phyloP scores from a whole-genome alignment of 768 basidiomycete genomes.

The Piloderma croceum region DNA sequence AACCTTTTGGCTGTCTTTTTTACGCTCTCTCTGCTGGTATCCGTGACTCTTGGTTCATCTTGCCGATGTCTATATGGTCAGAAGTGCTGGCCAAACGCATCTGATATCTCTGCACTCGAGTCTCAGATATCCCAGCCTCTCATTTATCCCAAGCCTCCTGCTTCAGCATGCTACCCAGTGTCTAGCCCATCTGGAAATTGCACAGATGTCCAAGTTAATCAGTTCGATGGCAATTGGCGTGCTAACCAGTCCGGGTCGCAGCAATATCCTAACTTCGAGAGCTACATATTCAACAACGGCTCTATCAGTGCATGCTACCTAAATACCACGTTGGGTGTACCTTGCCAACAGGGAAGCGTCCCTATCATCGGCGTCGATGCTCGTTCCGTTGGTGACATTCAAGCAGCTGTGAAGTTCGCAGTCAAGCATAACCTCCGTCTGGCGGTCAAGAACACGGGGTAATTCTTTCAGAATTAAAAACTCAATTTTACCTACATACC shows the following conservation, averaged over 20 bases:
- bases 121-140: constrained; percentile 39
- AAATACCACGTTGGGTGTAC: constrained; percentile 33
- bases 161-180: too few species aligned
- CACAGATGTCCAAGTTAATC: constrained; percentile 23
- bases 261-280: constrained; percentile 30
- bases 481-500: too few species aligned
- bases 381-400: constrained; percentile 31
- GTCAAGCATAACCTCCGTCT: too few species aligned
- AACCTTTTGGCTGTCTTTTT: too few species aligned
- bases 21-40: too few species aligned
- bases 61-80: constrained; percentile 38
- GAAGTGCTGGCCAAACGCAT: constrained; percentile 38
- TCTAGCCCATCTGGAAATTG: constrained; percentile 36
- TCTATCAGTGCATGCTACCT: constrained; percentile 49
- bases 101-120: constrained; percentile 28
- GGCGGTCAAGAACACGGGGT: too few species aligned
- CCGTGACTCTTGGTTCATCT: too few species aligned
- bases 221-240: too few species aligned
- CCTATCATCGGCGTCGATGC: constrained; percentile 38
- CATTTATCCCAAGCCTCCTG: constrained; percentile 34
- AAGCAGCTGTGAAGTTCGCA: too few species aligned
- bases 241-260: constrained; percentile 36
- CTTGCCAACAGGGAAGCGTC: constrained; percentile 41
- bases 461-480: too few species aligned
- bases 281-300: constrained; percentile 35